Evolutionary conservation across 768 basidiomycete genomes (phyloP).

Genomic region (Tremella yokohamensis): DNA sequence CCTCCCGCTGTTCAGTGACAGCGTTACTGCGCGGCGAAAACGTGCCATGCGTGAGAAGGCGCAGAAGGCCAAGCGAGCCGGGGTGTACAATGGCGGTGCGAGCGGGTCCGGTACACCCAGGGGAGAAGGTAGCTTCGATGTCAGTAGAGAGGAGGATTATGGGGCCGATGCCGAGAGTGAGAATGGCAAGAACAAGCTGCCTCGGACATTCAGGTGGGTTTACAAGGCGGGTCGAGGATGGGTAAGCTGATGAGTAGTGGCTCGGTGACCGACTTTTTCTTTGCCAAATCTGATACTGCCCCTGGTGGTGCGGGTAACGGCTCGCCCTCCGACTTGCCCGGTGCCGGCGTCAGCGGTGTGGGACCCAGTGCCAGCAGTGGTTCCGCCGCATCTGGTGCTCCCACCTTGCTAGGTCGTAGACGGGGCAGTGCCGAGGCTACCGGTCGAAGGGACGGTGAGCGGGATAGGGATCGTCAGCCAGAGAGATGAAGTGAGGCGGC

Average conservation of each 20-base stretch:
- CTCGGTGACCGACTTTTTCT: constrained; percentile 51
- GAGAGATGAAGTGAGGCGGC: too few relatives aligned
- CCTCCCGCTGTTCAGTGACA: constrained; percentile 68
- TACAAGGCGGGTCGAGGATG: not conserved
- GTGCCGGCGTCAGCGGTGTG: too few relatives aligned
- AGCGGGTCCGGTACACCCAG: constrained; percentile 35
- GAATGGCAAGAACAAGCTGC: constrained; percentile 48
- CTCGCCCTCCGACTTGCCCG: not conserved
- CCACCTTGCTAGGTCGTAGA: too few relatives aligned
- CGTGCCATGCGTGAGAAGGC: constrained; percentile 13
- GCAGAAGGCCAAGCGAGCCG: constrained; percentile 31
- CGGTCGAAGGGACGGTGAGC: too few relatives aligned
- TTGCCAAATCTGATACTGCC: constrained; percentile 38
- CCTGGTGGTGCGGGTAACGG: not conserved
- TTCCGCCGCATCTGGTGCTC: too few relatives aligned
- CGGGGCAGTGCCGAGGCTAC: too few relatives aligned
- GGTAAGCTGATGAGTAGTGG: constrained; percentile 26
- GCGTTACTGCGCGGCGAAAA: constrained; percentile 46
- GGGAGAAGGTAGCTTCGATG: constrained; percentile 28
- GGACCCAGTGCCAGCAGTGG: too few relatives aligned
- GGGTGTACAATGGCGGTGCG: constrained; percentile 26
- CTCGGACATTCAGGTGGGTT: constrained; percentile 48
- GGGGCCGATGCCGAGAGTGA: constrained; percentile 43
- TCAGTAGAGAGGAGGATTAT: constrained; percentile 26
- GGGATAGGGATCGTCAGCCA: too few relatives aligned